Conservation (phyloP, 768 basidiomycete species). For the Lepiota venenata region DNA sequence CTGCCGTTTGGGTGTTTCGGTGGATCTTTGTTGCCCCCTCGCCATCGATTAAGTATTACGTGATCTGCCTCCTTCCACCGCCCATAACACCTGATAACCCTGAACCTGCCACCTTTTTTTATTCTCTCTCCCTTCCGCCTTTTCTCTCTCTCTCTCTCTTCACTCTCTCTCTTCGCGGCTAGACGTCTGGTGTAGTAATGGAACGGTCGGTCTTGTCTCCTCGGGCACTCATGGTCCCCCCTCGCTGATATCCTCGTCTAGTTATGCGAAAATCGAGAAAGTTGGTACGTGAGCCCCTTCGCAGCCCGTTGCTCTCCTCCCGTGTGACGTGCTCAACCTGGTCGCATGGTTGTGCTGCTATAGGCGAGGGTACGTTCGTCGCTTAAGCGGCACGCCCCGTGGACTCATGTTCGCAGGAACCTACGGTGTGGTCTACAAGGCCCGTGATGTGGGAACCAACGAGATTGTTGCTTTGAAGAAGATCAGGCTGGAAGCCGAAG, state of each 20-base stretch:
- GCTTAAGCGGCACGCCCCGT: background rate
- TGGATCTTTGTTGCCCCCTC: background rate
- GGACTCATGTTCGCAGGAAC: conserved; percentile 58
- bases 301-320: conserved; percentile 15
- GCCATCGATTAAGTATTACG: conserved; percentile 9
- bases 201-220: conserved; percentile 36
- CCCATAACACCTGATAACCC: conserved; percentile 10
- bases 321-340: conserved; percentile 1
- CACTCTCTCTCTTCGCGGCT: conserved; percentile 3
- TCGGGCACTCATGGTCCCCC: conserved; percentile 10
- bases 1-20: background rate
- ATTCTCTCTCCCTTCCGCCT: conserved; percentile 13
- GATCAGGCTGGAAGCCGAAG: conserved; percentile 96
- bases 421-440: conserved; percentile 98
- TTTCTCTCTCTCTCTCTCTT: conserved; percentile 12
- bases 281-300: conserved; percentile 67
- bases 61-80: conserved; percentile 13
- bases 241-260: conserved; percentile 28
- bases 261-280: conserved; percentile 98
- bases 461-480: conserved; percentile 96
- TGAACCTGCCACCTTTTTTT: conserved; percentile 9
- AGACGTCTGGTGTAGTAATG: conserved; percentile 24
- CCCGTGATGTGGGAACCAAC: conserved; percentile 74
- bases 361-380: conserved; percentile 41
- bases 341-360: conserved; percentile 13